Base-by-base conservation (phyloP, 78 protist genomes). In the Dictyostelium brefeldianum region DNA sequence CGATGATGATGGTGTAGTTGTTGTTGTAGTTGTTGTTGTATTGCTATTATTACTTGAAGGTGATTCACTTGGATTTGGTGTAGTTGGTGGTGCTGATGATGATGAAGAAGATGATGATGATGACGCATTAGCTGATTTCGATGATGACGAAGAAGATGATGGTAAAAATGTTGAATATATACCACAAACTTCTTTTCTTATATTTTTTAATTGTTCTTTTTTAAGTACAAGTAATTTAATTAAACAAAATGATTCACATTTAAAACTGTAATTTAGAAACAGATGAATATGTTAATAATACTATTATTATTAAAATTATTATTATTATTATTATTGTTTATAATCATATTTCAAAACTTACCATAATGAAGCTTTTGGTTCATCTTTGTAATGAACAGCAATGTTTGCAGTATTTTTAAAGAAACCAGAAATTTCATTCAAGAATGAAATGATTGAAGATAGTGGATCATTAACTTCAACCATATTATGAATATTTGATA, bases 211-310 rank as follows among this genome's bases (percentile, higher is more conserved):
- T 22, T 59, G 56, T 12, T 85, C 92, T 62, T 43, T 74, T 41
- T 71, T 74, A 15, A 85, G 25, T 2, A 17, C 15, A 31, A 77
- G 77, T 14, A 31, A 41, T 77, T 64, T 85, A 2, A 81, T 69
- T 64, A 36, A 77, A 64, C 92, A 85, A 77, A 73, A 85, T 15
- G 92, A 74, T 47, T 79, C 83, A 77, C 92, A 85, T 62, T 77
- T 74, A 25, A 85, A 50, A 47, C 87, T 80, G 48, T 64, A 29
- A 12, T 25, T 0, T 36, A n/a, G n/a, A n/a, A n/a, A n/a, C 5
- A 59, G 10, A 22, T 59, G 8, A 6, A 59, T 7, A 25, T 80
- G 12, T n/a, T n/a, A 18, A 2, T 78, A 78, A 14, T 56, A 53
- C 1, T 25, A 78, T 17, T 0, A 5, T 41, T 41, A 0, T 20